Conservation (phyloP, 352 stramenopile genomes). For the Phytophthora pini region DNA sequence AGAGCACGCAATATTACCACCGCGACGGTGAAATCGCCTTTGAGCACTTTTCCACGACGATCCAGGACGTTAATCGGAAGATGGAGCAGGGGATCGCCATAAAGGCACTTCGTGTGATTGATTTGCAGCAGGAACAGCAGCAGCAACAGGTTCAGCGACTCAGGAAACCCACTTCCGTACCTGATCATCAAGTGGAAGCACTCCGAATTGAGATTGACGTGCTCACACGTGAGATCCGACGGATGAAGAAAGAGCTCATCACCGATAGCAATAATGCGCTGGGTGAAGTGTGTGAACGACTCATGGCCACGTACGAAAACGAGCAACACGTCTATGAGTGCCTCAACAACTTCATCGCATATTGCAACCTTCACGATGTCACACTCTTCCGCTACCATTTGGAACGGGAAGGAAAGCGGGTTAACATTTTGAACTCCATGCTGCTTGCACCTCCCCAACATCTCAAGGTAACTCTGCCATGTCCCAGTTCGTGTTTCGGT, state of each 20-base stretch:
- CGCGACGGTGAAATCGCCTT: constrained; percentile 74
- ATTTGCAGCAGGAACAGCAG: constrained; percentile 49
- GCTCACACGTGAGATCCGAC: constrained; percentile 50
- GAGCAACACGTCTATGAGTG: constrained; percentile 79
- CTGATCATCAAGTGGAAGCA: constrained; percentile 24
- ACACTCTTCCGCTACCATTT: constrained; percentile 61
- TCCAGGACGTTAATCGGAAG: constrained; percentile 68
- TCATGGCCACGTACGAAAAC: constrained; percentile 75
- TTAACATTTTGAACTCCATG: constrained; percentile 69
- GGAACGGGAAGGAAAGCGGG: constrained; percentile 55
- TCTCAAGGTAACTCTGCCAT: constrained; percentile 41
- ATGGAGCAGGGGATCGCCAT: constrained; percentile 67
- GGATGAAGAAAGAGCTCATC: constrained; percentile 62
- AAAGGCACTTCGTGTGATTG: constrained; percentile 59
- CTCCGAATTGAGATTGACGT: constrained; percentile 69
- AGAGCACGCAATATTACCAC: constrained; percentile 22
- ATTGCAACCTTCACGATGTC: constrained; percentile 51
- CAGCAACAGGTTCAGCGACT: constrained; percentile 21
- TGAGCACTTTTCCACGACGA: constrained; percentile 60
- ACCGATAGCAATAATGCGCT: constrained; percentile 54
- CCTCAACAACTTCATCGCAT: constrained; percentile 65
- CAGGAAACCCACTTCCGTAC: constrained; percentile 8
- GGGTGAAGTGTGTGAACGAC: constrained; percentile 57
- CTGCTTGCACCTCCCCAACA: constrained; percentile 54
- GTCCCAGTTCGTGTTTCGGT: background rate